A percentile compares a stretch with the other conserved stretches of the same genome.
These are phyloP conservation scores for Agastache rugosa DNA, from an alignment of 257 asterid genomes.

Conservation along the genomic window DNA sequence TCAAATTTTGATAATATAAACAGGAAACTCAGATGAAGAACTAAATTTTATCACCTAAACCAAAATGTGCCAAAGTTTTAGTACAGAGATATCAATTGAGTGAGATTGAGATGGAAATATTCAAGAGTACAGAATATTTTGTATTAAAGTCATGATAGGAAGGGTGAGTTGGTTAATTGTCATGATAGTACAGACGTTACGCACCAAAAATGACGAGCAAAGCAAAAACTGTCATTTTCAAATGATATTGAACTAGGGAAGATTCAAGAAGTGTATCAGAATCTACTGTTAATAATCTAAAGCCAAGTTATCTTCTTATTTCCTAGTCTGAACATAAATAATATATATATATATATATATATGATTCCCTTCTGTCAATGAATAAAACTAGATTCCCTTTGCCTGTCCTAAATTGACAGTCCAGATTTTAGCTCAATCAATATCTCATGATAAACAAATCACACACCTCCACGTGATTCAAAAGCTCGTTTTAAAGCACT, in stretches of 20 bases:
- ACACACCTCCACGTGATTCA: no score
- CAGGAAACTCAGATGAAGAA: not conserved
- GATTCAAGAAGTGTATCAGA: not conserved
- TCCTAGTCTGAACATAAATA: not conserved
- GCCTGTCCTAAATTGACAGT: no score
- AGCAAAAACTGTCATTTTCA: not conserved
- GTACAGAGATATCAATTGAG: not conserved
- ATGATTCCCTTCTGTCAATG: not conserved
- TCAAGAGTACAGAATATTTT: not conserved
- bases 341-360: no score
- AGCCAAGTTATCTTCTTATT: not conserved
- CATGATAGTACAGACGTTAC: not conserved
- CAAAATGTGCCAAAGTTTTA: not conserved
- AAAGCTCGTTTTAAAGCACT: no score
- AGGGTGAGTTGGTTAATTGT: conserved; percentile 1
- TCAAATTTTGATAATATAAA: not conserved
- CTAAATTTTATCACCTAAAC: not conserved
- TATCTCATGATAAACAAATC: no score
- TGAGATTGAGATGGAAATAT: not conserved
- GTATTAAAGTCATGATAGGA: not conserved
- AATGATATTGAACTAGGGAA: not conserved
- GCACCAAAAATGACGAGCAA: not conserved
- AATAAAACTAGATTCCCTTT: not conserved
- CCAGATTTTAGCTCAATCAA: no score
- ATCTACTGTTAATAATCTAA: not conserved